These are phyloP conservation scores for Microbotryum saponariae DNA, from an alignment of 1,284 basidiomycete genomes.

Conservation along the genomic window DNA sequence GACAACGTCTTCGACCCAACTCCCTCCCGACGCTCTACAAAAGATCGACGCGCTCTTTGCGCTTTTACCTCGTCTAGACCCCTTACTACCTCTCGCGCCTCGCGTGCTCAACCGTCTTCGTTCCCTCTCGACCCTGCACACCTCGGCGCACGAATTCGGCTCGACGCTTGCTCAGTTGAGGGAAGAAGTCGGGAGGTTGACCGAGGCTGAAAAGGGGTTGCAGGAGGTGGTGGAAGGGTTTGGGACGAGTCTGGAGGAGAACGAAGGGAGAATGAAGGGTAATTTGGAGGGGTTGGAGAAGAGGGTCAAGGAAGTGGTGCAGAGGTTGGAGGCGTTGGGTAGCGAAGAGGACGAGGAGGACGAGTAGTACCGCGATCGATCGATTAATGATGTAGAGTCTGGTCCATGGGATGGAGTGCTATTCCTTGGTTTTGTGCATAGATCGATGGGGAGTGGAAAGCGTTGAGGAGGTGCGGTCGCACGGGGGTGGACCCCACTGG, in stretches of 20 bases:
- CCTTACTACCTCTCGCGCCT: conserved; percentile 79
- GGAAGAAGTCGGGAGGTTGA: conserved; percentile 57
- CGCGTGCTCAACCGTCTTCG: conserved; percentile 80
- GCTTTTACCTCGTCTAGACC: conserved; percentile 67
- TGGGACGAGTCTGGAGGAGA: conserved; percentile 48
- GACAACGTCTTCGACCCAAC: conserved; percentile 22
- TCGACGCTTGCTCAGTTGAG: conserved; percentile 20
- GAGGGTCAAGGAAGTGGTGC: conserved; percentile 51
- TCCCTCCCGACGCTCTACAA: conserved; percentile 52
- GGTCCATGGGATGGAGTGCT: too few relatives aligned
- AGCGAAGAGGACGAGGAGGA: background rate
- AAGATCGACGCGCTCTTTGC: conserved; percentile 55
- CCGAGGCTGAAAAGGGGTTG: conserved; percentile 59
- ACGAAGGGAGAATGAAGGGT: conserved; percentile 61
- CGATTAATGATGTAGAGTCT: too few relatives aligned
- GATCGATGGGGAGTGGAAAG: too few relatives aligned
- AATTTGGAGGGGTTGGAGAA: conserved; percentile 65
- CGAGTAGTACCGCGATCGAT: too few relatives aligned
- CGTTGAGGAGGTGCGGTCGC: too few relatives aligned
- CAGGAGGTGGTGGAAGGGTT: conserved; percentile 48
- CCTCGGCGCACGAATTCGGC: conserved; percentile 65
- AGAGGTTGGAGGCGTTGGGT: conserved; percentile 12
- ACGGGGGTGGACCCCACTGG: too few relatives aligned
- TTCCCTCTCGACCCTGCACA: conserved; percentile 73
- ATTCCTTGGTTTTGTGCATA: too few relatives aligned